A percentile compares a stretch with the other conserved stretches of the same genome.
Evolutionary conservation across 148 eudicot species (phyloP).

Genomic region (Gaultheria prostrata): DNA sequence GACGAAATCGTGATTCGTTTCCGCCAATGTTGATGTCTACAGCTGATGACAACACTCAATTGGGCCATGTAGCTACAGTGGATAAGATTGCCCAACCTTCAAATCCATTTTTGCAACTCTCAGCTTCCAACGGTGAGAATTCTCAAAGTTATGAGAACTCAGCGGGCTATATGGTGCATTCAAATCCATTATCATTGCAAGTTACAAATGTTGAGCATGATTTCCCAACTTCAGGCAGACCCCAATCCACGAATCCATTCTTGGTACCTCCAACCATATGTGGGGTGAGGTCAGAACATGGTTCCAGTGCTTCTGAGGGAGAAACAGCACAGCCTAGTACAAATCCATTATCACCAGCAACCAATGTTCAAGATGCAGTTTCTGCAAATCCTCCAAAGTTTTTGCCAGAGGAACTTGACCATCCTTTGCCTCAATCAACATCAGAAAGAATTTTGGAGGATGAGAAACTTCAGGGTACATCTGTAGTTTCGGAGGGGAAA

Average conservation of each 20-base stretch:
- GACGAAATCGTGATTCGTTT: slow-evolving; percentile 18
- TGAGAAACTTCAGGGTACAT: slow-evolving; percentile 23
- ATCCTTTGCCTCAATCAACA: slow-evolving; percentile 17
- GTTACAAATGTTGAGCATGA: slow-evolving; percentile 20
- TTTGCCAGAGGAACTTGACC: slow-evolving; percentile 13
- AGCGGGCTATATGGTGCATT: slow-evolving; percentile 20
- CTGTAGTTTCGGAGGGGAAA: slow-evolving; percentile 25
- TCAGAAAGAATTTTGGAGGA: slow-evolving; percentile 22
- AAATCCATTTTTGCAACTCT: slow-evolving; percentile 20
- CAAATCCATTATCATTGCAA: slow-evolving; percentile 22
- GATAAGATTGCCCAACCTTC: slow-evolving; percentile 17
- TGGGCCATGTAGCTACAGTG: background rate
- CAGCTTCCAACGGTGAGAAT: slow-evolving; percentile 21
- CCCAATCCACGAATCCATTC: slow-evolving; percentile 10
- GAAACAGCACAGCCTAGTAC: slow-evolving; percentile 19
- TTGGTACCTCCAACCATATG: slow-evolving; percentile 11
- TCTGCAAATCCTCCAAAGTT: slow-evolving; percentile 16
- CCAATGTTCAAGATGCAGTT: slow-evolving; percentile 20
- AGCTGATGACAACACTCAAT: slow-evolving; percentile 20
- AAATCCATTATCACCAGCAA: slow-evolving; percentile 18
- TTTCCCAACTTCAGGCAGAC: slow-evolving; percentile 16
- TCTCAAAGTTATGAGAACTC: slow-evolving; percentile 22
- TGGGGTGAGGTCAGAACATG: slow-evolving; percentile 20
- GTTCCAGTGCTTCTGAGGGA: slow-evolving; percentile 17
- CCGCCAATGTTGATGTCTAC: slow-evolving; percentile 28